Conservation (phyloP, 192 early-diverging fungal genomes). For the Podila epigama region DNA sequence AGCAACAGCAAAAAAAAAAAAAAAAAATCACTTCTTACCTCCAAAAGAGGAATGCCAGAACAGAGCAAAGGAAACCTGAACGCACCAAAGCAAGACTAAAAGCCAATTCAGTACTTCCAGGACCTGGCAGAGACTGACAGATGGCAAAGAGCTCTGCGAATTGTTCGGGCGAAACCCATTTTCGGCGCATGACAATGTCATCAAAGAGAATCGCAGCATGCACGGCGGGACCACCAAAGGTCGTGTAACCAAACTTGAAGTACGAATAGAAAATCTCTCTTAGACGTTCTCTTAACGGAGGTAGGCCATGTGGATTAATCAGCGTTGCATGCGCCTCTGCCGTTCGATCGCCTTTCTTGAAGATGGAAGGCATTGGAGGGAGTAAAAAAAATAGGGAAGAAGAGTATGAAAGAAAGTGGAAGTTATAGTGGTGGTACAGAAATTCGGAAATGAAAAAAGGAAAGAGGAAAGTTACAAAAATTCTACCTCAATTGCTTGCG, state of each 20-base stretch:
- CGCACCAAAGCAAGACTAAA: conserved; percentile 59
- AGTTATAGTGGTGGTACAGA: too few relatives aligned
- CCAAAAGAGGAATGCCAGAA: conserved; percentile 61
- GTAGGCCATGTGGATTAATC: conserved; percentile 1
- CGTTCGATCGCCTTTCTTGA: not conserved
- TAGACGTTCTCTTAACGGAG: conserved; percentile 26
- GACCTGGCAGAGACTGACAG: conserved; percentile 68
- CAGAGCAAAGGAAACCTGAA: conserved; percentile 53
- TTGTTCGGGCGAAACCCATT: conserved; percentile 60
- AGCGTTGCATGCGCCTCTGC: not conserved
- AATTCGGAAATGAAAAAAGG: too few relatives aligned
- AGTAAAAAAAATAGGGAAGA: not conserved
- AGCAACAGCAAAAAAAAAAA: conserved; percentile 36
- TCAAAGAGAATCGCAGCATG: conserved; percentile 66
- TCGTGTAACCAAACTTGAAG: conserved; percentile 61
- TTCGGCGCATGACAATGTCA: conserved; percentile 58
- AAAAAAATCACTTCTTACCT: conserved; percentile 39
- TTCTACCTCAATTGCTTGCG: too few relatives aligned
- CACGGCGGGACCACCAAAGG: conserved; percentile 68
- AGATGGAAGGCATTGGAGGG: not conserved
- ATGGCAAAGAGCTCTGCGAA: conserved; percentile 74
- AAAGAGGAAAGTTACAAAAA: too few relatives aligned
- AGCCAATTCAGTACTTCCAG: conserved; percentile 60
- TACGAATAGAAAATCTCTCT: conserved; percentile 21
- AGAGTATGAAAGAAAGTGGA: too few relatives aligned